Evolutionary conservation across 2,329 filamentous ascomycete species (phyloP).

Genomic region (Nigrospora sphaerica): DNA sequence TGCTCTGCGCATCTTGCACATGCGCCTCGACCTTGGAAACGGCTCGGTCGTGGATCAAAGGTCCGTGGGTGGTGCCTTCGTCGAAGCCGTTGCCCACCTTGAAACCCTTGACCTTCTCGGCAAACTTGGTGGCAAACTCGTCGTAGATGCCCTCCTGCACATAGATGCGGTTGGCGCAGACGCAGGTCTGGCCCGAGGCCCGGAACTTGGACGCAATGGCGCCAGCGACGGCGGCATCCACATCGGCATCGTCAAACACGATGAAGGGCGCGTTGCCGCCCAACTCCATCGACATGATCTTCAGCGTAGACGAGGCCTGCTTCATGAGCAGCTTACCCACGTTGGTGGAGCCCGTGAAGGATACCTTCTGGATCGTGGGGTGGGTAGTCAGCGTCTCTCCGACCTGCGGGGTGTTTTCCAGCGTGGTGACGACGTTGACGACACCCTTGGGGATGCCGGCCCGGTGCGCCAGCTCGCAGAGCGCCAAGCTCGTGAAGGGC

Average conservation of each 20-base stretch:
- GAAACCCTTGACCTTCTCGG: constrained; percentile 66
- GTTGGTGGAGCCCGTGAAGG: constrained; percentile 77
- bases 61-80: constrained; percentile 67
- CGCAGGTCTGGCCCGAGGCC: constrained; percentile 90
- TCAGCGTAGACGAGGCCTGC: constrained; percentile 77
- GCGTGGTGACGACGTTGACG: constrained; percentile 78
- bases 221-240: constrained; percentile 76
- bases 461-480: constrained; percentile 78
- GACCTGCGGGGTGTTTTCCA: constrained; percentile 72
- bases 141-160: constrained; percentile 75
- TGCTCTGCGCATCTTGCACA: constrained; percentile 69
- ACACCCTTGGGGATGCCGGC: constrained; percentile 88
- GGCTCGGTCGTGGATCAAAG: constrained; percentile 79
- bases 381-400: constrained; percentile 72
- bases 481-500: constrained; percentile 79
- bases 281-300: constrained; percentile 79
- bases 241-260: constrained; percentile 89
- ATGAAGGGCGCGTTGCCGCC: constrained; percentile 96
- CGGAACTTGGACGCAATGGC: constrained; percentile 88
- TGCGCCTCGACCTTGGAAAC: constrained; percentile 73
- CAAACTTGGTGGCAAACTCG: constrained; percentile 60
- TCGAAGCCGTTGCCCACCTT: constrained; percentile 70
- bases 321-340: constrained; percentile 78
- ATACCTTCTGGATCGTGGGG: constrained; percentile 76
- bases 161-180: constrained; percentile 80